These are phyloP conservation scores for Dactylellina haptotyla DNA, from an alignment of 2,329 filamentous ascomycete species.

Conservation along the genomic window DNA sequence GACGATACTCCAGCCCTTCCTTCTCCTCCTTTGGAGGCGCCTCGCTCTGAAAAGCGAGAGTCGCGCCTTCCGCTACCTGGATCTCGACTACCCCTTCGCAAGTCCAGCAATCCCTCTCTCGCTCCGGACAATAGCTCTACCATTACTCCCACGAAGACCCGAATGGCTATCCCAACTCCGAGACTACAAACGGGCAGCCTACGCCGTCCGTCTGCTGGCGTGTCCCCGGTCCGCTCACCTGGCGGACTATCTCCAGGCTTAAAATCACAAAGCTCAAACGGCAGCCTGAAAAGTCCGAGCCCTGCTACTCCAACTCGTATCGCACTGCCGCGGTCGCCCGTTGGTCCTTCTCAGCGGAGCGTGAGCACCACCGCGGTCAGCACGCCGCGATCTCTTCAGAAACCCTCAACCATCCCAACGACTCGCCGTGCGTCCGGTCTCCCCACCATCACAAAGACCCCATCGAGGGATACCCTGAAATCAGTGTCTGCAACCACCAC, in stretches of 20 bases:
- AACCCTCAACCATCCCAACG: conserved; percentile 5
- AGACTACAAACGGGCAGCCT: conserved; percentile 15
- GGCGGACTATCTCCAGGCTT: conserved; percentile 13
- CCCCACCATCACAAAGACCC: conserved; percentile 34
- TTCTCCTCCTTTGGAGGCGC: conserved; percentile 4
- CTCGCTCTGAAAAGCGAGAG: conserved; percentile 34
- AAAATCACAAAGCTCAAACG: conserved; percentile 37
- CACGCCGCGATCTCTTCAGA: conserved; percentile 9
- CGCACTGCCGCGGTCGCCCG: conserved; percentile 28
- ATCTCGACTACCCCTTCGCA: conserved; percentile 38
- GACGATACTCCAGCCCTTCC: neutral
- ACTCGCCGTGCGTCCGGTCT: conserved; percentile 25
- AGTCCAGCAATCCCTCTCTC: conserved; percentile 27
- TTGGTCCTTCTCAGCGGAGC: conserved; percentile 15
- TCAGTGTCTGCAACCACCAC: conserved; percentile 4
- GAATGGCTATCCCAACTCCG: conserved; percentile 19
- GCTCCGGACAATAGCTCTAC: neutral
- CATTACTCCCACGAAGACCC: conserved; percentile 10
- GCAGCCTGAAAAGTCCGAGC: conserved; percentile 17
- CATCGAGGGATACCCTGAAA: conserved; percentile 19
- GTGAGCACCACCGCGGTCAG: conserved; percentile 5
- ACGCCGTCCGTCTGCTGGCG: conserved; percentile 24
- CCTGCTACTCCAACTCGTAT: conserved; percentile 34
- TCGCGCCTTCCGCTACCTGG: conserved; percentile 38
- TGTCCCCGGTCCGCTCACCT: conserved; percentile 29